phyloP scores from a whole-genome alignment of 2,329 filamentous ascomycete species.

The Plectosphaerella cucumerina region DNA sequence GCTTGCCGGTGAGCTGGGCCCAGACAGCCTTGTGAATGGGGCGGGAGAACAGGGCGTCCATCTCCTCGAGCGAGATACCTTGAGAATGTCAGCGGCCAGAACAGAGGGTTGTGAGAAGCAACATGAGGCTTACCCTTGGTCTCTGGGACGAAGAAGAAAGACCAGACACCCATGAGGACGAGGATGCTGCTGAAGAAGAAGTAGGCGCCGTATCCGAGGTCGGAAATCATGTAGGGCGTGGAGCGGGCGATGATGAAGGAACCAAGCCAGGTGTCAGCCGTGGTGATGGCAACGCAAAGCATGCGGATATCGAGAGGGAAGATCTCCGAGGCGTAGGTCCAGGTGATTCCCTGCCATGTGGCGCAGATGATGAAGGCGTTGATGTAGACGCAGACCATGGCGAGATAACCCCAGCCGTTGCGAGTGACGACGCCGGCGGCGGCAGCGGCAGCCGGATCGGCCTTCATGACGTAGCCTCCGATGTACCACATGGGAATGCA shows the following conservation, averaged over 20 bases:
- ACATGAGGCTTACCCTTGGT: constrained; percentile 36
- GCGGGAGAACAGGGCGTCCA: constrained; percentile 31
- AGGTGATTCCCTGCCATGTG: constrained; percentile 37
- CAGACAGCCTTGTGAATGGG: constrained; percentile 27
- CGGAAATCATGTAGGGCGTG: constrained; percentile 35
- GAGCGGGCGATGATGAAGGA: constrained; percentile 34
- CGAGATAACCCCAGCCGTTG: constrained; percentile 35
- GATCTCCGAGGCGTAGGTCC: constrained; percentile 43
- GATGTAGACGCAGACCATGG: constrained; percentile 42
- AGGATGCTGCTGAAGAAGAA: constrained; percentile 48
- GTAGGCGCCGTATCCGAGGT: constrained; percentile 44
- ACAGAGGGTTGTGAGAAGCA: background rate
- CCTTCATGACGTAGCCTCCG: constrained; percentile 29
- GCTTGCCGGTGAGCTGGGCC: constrained; percentile 15
- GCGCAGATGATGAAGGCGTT: constrained; percentile 34
- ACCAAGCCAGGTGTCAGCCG: constrained; percentile 31
- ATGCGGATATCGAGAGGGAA: constrained; percentile 34
- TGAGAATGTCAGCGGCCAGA: background rate
- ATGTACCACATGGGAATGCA: constrained; percentile 34
- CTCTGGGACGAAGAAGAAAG: constrained; percentile 46
- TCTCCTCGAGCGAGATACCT: constrained; percentile 41
- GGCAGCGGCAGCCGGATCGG: constrained; percentile 30
- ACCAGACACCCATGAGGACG: constrained; percentile 39
- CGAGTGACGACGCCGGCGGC: constrained; percentile 39
- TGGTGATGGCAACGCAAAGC: constrained; percentile 28